Conservation (phyloP, 495 filamentous ascomycete genomes). For the Bathelium albidoporum region DNA sequence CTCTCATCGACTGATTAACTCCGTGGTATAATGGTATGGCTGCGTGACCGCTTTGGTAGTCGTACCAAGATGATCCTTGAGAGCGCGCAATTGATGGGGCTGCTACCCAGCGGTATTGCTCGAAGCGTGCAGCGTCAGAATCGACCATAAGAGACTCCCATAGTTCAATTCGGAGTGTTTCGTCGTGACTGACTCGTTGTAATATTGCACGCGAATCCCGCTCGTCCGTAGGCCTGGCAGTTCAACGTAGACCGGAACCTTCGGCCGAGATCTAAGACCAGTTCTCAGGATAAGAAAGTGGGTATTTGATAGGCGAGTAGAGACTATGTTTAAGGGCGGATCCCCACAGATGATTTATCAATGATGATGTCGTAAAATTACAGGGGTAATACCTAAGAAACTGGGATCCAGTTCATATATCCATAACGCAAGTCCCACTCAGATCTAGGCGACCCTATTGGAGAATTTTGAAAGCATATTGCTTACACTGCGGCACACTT, state of each 20-base stretch:
- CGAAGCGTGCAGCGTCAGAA: too few species aligned
- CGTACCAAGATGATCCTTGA: not conserved
- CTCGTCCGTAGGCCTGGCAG: not conserved
- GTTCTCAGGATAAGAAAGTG: not conserved
- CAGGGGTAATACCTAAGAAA: not conserved
- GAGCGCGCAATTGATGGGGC: not conserved
- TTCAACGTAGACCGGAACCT: not conserved
- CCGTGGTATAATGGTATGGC: not conserved
- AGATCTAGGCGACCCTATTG: too few species aligned
- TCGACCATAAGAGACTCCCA: too few species aligned
- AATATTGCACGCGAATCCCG: not conserved
- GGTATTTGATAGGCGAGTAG: not conserved
- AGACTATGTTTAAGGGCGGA: not conserved
- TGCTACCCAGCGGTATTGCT: not conserved
- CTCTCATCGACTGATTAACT: not conserved
- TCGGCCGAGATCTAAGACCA: not conserved
- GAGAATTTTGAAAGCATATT: too few species aligned
- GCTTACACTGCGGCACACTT: too few species aligned
- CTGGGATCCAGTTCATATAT: constrained; percentile 3
- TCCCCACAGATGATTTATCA: not conserved
- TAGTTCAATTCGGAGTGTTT: too few species aligned
- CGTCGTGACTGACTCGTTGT: too few species aligned
- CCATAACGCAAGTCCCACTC: not conserved
- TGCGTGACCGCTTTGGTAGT: not conserved
- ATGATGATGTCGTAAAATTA: not conserved